Percentiles rank a stretch among this genome's conserved stretches.
phyloP scores from a whole-genome alignment of 805 yeast genomes.

The Nakazawaea wyomingensis region DNA sequence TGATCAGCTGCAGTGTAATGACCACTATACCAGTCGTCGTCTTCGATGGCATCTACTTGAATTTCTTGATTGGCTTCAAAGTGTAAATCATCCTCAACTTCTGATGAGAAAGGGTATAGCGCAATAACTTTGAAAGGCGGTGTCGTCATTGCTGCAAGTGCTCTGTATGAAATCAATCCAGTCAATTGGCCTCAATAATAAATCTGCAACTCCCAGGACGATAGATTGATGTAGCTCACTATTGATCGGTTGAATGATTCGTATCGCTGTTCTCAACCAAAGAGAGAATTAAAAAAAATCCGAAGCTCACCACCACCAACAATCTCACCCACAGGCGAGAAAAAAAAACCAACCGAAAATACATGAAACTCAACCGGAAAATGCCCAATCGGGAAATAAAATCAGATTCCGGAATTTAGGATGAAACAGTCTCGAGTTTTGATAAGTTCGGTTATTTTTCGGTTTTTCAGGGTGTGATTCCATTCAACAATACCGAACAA shows the following conservation, averaged over 20 bases:
- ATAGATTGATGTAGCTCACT: too few species aligned
- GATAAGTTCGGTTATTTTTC: too few species aligned
- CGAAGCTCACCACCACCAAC: not conserved
- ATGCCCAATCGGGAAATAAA: not conserved
- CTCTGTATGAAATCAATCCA: not conserved
- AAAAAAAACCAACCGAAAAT: not conserved
- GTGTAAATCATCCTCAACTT: slow-evolving; percentile 78
- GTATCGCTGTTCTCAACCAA: not conserved
- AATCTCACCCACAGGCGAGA: not conserved
- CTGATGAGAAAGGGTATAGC: slow-evolving; percentile 56
- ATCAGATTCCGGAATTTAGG: slow-evolving; percentile 3
- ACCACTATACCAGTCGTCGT: slow-evolving; percentile 90
- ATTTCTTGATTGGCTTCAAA: slow-evolving; percentile 66
- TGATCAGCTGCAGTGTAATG: slow-evolving; percentile 44
- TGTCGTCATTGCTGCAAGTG: slow-evolving; percentile 6
- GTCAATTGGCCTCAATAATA: too few species aligned
- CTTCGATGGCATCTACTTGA: slow-evolving; percentile 74
- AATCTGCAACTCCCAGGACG: too few species aligned
- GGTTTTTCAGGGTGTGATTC: too few species aligned
- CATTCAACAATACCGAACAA: too few species aligned
- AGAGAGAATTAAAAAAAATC: too few species aligned
- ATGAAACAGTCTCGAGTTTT: too few species aligned
- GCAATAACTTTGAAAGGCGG: slow-evolving; percentile 69
- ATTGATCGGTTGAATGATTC: too few species aligned
- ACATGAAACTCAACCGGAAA: not conserved